A percentile compares a stretch with the other conserved stretches of the same genome.
phyloP scores from a whole-genome alignment of 768 basidiomycete genomes.

The Kwoniella heveanensis region DNA sequence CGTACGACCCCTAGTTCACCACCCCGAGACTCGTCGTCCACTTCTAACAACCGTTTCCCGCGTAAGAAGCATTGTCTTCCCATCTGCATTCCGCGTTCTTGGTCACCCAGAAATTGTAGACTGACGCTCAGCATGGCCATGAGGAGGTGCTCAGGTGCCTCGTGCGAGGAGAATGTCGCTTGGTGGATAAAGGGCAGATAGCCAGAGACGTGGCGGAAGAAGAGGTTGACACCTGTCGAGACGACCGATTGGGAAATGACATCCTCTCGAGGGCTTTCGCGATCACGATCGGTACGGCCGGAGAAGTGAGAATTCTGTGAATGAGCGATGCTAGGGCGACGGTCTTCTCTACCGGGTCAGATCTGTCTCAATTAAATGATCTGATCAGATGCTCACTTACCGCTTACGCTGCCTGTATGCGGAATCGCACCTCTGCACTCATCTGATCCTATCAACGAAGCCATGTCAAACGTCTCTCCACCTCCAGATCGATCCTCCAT shows the following conservation, averaged over 20 bases:
- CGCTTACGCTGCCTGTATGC: no score
- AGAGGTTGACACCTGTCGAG: conserved; percentile 22
- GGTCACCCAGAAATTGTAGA: conserved; percentile 25
- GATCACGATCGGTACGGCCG: neutral
- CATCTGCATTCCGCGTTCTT: conserved; percentile 7
- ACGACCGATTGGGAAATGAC: neutral
- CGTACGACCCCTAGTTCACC: neutral
- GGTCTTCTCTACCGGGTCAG: no score
- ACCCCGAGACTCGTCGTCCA: no score
- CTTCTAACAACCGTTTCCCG: conserved; percentile 16
- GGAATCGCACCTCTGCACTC: no score
- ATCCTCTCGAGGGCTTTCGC: neutral
- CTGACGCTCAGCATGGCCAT: conserved; percentile 30
- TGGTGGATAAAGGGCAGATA: conserved; percentile 36
- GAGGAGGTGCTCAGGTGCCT: conserved; percentile 16
- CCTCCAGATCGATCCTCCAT: no score
- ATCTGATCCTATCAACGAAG: no score
- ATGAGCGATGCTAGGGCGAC: no score
- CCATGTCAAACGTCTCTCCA: no score
- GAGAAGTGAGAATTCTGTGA: neutral
- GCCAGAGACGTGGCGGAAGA: conserved; percentile 27
- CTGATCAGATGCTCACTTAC: no score
- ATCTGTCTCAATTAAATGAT: no score
- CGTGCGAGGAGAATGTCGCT: conserved; percentile 26
- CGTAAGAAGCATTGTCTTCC: conserved; percentile 19